phyloP scores from a whole-genome alignment of 148 eudicot genomes.

The Hydrangea macrophylla region DNA sequence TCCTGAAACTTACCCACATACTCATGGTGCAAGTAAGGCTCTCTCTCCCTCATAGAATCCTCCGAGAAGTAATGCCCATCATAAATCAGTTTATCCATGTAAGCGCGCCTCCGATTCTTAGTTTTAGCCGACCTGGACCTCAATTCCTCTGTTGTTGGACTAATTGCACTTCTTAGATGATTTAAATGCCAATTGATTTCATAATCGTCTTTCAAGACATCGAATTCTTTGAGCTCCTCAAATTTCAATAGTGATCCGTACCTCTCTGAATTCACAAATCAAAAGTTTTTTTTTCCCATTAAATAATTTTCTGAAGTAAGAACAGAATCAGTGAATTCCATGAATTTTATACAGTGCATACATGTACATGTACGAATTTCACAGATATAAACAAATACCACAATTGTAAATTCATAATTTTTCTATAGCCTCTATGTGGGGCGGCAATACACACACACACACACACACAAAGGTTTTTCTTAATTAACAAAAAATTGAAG shows the following conservation, averaged over 20 bases:
- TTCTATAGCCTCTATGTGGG: too few species aligned
- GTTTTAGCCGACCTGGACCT: conserved; percentile 55
- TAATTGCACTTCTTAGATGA: conserved; percentile 51
- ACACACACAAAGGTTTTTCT: too few species aligned
- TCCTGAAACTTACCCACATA: conserved; percentile 89
- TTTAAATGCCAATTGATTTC: conserved; percentile 93
- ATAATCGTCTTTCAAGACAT: conserved; percentile 63
- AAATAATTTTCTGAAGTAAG: background rate
- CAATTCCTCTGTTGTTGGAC: conserved; percentile 66
- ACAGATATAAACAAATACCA: too few species aligned
- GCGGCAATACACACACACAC: too few species aligned
- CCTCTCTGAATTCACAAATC: conserved; percentile 51
- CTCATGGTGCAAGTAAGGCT: conserved; percentile 93
- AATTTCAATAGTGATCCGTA: conserved; percentile 67
- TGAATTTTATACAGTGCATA: background rate
- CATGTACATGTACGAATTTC: background rate
- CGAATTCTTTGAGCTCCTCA: conserved; percentile 75
- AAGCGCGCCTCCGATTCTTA: conserved; percentile 87
- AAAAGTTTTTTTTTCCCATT: too few species aligned
- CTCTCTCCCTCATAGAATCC: conserved; percentile 98
- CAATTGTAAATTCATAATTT: too few species aligned
- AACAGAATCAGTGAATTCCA: background rate
- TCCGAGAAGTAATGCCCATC: conserved; percentile 88
- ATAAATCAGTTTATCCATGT: conserved; percentile 68
- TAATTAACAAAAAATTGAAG: too few species aligned